Percentiles rank a stretch among this genome's conserved stretches.
Evolutionary conservation across 2,329 filamentous ascomycete genomes (phyloP).

Genomic region (Stagonosporopsis cucurbitacearum): DNA sequence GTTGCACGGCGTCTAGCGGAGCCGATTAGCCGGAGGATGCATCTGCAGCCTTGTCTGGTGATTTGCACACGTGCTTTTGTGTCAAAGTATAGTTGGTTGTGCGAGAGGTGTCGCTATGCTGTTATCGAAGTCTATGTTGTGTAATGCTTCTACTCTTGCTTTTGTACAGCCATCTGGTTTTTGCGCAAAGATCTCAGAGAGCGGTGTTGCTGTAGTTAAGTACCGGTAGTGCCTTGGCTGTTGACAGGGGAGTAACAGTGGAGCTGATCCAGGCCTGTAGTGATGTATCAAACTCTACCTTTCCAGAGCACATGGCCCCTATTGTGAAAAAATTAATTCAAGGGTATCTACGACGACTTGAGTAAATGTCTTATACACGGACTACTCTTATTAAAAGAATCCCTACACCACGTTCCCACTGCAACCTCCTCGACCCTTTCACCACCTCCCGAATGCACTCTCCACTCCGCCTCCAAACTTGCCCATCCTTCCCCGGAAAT

Average conservation of each 20-base stretch:
- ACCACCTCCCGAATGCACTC: slow-evolving; percentile 5
- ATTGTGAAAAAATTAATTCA: neutral
- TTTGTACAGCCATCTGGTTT: neutral
- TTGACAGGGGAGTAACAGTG: neutral
- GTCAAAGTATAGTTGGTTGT: neutral
- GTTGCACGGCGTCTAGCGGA: slow-evolving; percentile 2
- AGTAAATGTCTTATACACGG: neutral
- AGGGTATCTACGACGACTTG: neutral
- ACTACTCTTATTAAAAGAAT: neutral
- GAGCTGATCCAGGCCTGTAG: neutral
- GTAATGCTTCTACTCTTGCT: neutral
- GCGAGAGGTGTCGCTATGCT: neutral
- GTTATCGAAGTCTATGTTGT: neutral
- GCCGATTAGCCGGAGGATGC: slow-evolving; percentile 3
- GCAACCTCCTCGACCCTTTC: neutral
- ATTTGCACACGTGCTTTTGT: neutral
- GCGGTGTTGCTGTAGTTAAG: too few relatives aligned
- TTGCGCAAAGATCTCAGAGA: neutral
- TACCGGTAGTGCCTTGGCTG: neutral
- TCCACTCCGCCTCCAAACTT: neutral
- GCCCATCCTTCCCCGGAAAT: slow-evolving; percentile 1
- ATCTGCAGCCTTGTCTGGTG: neutral
- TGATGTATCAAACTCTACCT: neutral
- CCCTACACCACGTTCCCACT: too few relatives aligned
- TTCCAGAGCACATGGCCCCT: neutral